phyloP scores from a whole-genome alignment of 225 moss, liverwort and hornwort genomes.

The Sphagnum contortum region DNA sequence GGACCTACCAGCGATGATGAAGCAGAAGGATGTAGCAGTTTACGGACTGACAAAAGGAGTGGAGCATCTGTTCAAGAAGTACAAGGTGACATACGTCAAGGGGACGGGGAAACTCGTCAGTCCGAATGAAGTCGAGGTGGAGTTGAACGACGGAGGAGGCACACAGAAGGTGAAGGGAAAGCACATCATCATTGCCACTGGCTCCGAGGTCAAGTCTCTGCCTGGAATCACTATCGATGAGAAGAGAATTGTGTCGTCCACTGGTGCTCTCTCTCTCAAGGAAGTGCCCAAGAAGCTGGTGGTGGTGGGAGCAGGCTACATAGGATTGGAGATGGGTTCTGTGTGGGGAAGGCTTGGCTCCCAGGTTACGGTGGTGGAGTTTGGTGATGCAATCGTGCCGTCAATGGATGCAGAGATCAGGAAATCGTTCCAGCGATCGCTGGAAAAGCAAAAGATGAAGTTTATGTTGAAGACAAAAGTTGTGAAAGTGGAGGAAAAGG shows the following conservation, averaged over 20 bases:
- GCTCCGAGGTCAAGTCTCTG: conserved; percentile 71
- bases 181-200: conserved; percentile 86
- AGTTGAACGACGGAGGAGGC: conserved; percentile 64
- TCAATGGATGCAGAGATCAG: conserved; percentile 59
- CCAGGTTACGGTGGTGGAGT: conserved; percentile 51
- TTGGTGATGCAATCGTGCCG: conserved; percentile 58
- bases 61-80: conserved; percentile 92
- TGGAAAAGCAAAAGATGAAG: conserved; percentile 71
- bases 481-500: conserved; percentile 64
- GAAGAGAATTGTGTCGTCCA: conserved; percentile 80
- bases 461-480: conserved; percentile 77
- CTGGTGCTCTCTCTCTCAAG: conserved; percentile 65
- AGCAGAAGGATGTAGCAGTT: conserved; percentile 82
- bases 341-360: conserved; percentile 62
- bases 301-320: conserved; percentile 56
- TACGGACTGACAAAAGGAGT: conserved; percentile 84
- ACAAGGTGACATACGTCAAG: conserved; percentile 92
- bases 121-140: conserved; percentile 60
- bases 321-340: conserved; percentile 59
- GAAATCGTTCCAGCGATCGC: conserved; percentile 44
- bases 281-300: conserved; percentile 58
- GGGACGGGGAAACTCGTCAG: conserved; percentile 70
- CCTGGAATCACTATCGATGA: conserved; percentile 89
- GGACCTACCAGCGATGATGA: conserved; percentile 87
- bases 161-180: conserved; percentile 57